These are phyloP conservation scores for Xylaria intraflava DNA, from an alignment of 495 filamentous ascomycete species.

Conservation along the genomic window DNA sequence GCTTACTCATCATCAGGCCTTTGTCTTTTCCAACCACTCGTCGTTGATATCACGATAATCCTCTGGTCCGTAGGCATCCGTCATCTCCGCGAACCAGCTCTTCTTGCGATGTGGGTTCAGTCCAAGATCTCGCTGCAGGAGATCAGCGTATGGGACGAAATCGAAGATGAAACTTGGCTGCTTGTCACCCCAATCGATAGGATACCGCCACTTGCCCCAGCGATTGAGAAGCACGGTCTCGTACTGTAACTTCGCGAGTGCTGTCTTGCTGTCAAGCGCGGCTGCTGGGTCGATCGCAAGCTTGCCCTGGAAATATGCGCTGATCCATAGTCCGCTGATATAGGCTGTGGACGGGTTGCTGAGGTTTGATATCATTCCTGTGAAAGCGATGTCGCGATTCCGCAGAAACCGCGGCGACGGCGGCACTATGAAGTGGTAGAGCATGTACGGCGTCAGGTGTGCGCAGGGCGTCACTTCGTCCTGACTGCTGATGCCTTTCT, in stretches of 20 bases:
- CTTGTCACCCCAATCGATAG: slow-evolving; percentile 54
- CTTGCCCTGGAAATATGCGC: slow-evolving; percentile 50
- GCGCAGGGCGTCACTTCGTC: slow-evolving; percentile 31
- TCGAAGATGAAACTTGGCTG: slow-evolving; percentile 73
- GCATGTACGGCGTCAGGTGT: slow-evolving; percentile 36
- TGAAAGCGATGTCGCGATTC: slow-evolving; percentile 58
- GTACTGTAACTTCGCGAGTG: slow-evolving; percentile 30
- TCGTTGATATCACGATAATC: slow-evolving; percentile 56
- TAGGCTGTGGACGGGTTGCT: slow-evolving; percentile 58
- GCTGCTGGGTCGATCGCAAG: slow-evolving; percentile 20
- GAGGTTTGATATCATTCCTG: slow-evolving; percentile 59
- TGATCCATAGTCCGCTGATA: slow-evolving; percentile 65
- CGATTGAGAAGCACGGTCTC: slow-evolving; percentile 60
- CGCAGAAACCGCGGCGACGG: slow-evolving; percentile 44
- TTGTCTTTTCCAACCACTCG: slow-evolving; percentile 40
- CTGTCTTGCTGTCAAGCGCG: slow-evolving; percentile 15
- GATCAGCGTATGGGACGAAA: slow-evolving; percentile 67
- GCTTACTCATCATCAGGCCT: background rate
- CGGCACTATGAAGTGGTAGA: slow-evolving; percentile 68
- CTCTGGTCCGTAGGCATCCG: slow-evolving; percentile 50
- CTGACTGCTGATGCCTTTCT: slow-evolving; percentile 27
- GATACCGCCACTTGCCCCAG: slow-evolving; percentile 64
- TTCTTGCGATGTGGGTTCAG: slow-evolving; percentile 37
- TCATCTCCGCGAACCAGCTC: slow-evolving; percentile 43
- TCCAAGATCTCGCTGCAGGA: slow-evolving; percentile 62